phyloP scores from a whole-genome alignment of 345 rosid genomes.

The Hirschfeldia incana region DNA sequence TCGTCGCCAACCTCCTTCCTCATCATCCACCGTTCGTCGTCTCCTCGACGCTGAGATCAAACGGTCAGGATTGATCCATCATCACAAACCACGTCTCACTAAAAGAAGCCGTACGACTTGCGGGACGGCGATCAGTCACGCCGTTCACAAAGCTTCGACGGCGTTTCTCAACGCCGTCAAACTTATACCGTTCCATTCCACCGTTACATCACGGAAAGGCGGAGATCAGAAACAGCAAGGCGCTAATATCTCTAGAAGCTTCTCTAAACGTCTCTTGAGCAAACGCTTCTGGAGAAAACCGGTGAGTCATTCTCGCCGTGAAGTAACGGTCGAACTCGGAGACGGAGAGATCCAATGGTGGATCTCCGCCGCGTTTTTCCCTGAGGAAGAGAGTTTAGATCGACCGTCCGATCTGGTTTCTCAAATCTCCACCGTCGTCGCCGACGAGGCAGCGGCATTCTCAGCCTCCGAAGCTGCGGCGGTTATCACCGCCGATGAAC shows the following conservation, averaged over 20 bases:
- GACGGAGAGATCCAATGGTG: slow-evolving; percentile 46
- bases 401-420: slow-evolving; percentile 41
- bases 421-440: background rate
- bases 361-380: slow-evolving; percentile 51
- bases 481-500: background rate
- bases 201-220: slow-evolving; percentile 20
- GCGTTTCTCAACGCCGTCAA: slow-evolving; percentile 67
- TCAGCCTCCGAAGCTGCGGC: background rate
- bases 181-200: slow-evolving; percentile 52
- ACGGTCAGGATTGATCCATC: slow-evolving; percentile 34
- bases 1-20: slow-evolving; percentile 55
- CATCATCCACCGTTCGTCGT: slow-evolving; percentile 59
- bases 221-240: slow-evolving; percentile 19
- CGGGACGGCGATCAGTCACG: slow-evolving; percentile 47
- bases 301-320: slow-evolving; percentile 19
- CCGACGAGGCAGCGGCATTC: slow-evolving; percentile 8
- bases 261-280: slow-evolving; percentile 54
- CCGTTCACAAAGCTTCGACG: slow-evolving; percentile 59
- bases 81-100: slow-evolving; percentile 32
- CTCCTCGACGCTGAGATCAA: slow-evolving; percentile 68
- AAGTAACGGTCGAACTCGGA: background rate
- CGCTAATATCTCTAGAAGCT: slow-evolving; percentile 45
- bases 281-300: slow-evolving; percentile 58
- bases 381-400: slow-evolving; percentile 40
- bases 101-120: slow-evolving; percentile 40